phyloP scores from a whole-genome alignment of 192 early-diverging fungal genomes.

The Coemansia sp. region DNA sequence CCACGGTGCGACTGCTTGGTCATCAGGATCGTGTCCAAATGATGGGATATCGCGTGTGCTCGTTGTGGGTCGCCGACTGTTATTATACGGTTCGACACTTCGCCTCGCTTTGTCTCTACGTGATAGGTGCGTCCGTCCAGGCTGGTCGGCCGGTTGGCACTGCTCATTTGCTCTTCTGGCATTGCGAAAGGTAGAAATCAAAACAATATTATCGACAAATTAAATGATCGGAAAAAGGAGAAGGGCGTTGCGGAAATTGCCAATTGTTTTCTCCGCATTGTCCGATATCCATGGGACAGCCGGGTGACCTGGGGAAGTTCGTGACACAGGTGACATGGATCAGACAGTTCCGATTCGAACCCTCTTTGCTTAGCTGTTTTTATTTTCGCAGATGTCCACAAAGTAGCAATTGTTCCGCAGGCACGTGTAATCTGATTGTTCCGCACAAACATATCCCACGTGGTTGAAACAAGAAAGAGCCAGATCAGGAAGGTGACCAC shows the following conservation, averaged over 20 bases:
- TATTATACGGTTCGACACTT: conserved; percentile 84
- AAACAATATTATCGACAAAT: background rate
- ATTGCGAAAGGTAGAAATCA: conserved; percentile 8
- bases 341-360: too few relatives aligned
- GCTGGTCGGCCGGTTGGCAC: conserved; percentile 82
- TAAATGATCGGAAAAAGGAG: background rate
- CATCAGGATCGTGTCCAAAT: conserved; percentile 61
- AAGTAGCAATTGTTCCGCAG: background rate
- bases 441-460: background rate
- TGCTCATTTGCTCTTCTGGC: conserved; percentile 44
- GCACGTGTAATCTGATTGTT: background rate
- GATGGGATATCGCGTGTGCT: conserved; percentile 62
- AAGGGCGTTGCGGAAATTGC: background rate
- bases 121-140: conserved; percentile 79
- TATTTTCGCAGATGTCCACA: too few relatives aligned
- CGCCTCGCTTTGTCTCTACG: conserved; percentile 70
- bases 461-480: background rate
- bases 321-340: too few relatives aligned
- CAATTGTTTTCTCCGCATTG: background rate
- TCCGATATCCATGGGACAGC: too few relatives aligned
- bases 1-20: conserved; percentile 68
- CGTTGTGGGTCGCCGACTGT: conserved; percentile 85
- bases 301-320: too few relatives aligned
- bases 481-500: background rate
- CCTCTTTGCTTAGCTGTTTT: too few relatives aligned